phyloP scores from a whole-genome alignment of 2,329 filamentous ascomycete genomes.

The Lachnellula cervina region DNA sequence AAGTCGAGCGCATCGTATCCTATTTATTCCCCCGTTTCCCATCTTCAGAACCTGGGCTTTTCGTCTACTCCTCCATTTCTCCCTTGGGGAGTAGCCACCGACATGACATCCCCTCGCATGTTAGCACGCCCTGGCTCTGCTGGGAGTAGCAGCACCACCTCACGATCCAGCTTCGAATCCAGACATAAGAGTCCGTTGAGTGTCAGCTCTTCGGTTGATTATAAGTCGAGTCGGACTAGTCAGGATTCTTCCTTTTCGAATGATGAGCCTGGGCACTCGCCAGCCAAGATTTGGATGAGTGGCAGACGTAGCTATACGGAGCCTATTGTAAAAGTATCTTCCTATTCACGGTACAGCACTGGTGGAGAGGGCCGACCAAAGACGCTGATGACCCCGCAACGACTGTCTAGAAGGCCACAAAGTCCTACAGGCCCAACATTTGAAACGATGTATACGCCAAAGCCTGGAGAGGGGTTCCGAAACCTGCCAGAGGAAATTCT shows the following conservation, averaged over 20 bases:
- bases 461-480: slow-evolving; percentile 49
- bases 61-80: slow-evolving; percentile 7
- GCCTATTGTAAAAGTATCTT: slow-evolving; percentile 8
- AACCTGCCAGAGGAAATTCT: slow-evolving; percentile 55
- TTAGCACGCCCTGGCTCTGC: slow-evolving; percentile 15
- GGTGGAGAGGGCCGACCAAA: slow-evolving; percentile 10
- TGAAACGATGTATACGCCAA: slow-evolving; percentile 13
- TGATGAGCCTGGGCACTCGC: slow-evolving; percentile 5
- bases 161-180: slow-evolving; percentile 24
- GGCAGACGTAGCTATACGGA: slow-evolving; percentile 13
- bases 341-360: slow-evolving; percentile 10
- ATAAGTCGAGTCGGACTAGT: slow-evolving; percentile 20
- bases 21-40: slow-evolving; percentile 14
- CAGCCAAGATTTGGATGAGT: neutral
- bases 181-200: slow-evolving; percentile 27
- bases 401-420: slow-evolving; percentile 7
- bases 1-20: slow-evolving; percentile 18
- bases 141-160: slow-evolving; percentile 4
- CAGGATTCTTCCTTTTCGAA: slow-evolving; percentile 17
- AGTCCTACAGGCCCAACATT: slow-evolving; percentile 1
- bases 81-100: slow-evolving; percentile 7
- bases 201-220: slow-evolving; percentile 21
- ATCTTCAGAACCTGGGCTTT: slow-evolving; percentile 1
- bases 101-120: slow-evolving; percentile 20
- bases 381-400: slow-evolving; percentile 16